Evolutionary conservation across 179 eudicot genomes (phyloP).

Genomic region (Spergularia azorica): DNA sequence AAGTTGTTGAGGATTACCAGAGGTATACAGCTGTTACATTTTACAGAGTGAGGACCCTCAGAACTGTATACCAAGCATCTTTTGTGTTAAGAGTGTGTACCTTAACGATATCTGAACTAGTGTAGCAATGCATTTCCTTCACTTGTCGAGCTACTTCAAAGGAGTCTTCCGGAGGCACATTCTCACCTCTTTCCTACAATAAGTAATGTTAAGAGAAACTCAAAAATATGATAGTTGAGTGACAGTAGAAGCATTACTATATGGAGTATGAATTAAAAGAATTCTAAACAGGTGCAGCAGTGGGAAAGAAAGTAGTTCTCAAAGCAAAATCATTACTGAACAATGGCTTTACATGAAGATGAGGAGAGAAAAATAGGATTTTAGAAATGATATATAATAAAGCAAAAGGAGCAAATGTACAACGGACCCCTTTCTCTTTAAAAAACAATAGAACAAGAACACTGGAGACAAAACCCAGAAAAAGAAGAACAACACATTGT

Average conservation of each 20-base stretch:
- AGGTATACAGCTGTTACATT: slow-evolving; percentile 10
- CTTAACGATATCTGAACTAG: slow-evolving; percentile 95
- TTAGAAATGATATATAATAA: background rate
- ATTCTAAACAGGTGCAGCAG: background rate
- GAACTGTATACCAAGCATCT: background rate
- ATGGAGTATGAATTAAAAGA: background rate
- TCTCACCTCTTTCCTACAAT: slow-evolving; percentile 97
- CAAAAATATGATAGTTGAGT: background rate
- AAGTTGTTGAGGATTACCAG: background rate
- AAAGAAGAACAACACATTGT: background rate
- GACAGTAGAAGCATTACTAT: background rate
- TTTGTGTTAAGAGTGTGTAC: slow-evolving; percentile 30
- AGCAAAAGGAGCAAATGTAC: background rate
- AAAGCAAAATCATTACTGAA: no score
- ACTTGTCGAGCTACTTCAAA: slow-evolving; percentile 97
- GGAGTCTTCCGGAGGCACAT: slow-evolving; percentile 92
- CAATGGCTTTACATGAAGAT: no score
- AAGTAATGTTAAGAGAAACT: slow-evolving; percentile 11
- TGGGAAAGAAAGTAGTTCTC: background rate
- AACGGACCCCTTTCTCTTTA: background rate
- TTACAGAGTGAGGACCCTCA: background rate
- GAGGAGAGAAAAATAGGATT: no score
- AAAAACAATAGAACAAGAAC: background rate
- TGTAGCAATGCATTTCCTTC: slow-evolving; percentile 94
- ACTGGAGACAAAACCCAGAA: slow-evolving; percentile 5